phyloP scores from a whole-genome alignment of 2,329 filamentous ascomycete species.

The Xylariaceae sp. region DNA sequence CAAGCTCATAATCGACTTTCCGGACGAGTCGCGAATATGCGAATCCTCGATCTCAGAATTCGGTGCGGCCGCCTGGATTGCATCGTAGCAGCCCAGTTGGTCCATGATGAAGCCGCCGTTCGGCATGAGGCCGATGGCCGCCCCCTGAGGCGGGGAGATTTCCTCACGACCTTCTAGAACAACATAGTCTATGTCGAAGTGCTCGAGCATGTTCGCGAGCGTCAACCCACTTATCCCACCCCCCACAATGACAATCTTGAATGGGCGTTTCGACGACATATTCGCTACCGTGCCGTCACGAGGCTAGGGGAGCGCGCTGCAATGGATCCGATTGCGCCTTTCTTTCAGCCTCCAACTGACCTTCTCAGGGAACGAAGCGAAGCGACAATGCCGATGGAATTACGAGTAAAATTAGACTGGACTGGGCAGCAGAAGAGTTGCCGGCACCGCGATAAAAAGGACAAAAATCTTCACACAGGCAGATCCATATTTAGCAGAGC shows the following conservation, averaged over 20 bases:
- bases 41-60: slow-evolving; percentile 11
- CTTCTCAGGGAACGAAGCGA: neutral
- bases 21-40: slow-evolving; percentile 7
- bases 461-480: neutral
- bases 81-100: slow-evolving; percentile 41
- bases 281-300: neutral
- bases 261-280: slow-evolving; percentile 13
- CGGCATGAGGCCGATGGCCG: slow-evolving; percentile 42
- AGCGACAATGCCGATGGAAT: neutral
- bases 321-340: neutral
- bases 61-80: slow-evolving; percentile 22
- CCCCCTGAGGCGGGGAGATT: slow-evolving; percentile 43
- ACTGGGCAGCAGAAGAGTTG: neutral
- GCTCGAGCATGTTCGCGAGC: slow-evolving; percentile 42
- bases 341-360: neutral
- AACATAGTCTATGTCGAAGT: slow-evolving; percentile 42
- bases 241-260: slow-evolving; percentile 44
- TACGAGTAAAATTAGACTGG: neutral
- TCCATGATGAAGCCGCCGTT: slow-evolving; percentile 43
- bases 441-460: neutral
- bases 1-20: slow-evolving; percentile 14
- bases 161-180: slow-evolving; percentile 41
- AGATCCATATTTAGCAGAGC: neutral
- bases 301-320: neutral
- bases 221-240: slow-evolving; percentile 45